Conservation (phyloP, 768 basidiomycete genomes). For the Chalciporus piperatus region DNA sequence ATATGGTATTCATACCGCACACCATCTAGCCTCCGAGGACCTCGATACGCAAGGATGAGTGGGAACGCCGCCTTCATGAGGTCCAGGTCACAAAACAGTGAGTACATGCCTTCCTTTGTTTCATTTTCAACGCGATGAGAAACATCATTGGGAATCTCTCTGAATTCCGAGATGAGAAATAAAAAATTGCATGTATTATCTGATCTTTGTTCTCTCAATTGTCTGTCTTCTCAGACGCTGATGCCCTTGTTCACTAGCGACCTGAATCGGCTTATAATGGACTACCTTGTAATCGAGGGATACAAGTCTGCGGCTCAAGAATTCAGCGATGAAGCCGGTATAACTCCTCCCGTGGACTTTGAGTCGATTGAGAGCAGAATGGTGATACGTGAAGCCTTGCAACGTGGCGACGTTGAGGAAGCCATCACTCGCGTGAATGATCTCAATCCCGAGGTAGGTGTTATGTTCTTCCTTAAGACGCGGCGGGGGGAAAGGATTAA, state of each 20-base stretch:
- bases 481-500: constrained; percentile 64
- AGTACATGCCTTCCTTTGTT: constrained; percentile 39
- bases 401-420: constrained; percentile 91
- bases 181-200: constrained; percentile 87
- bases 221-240: constrained; percentile 25
- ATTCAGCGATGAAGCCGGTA: constrained; percentile 85
- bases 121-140: constrained; percentile 52
- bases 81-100: constrained; percentile 87
- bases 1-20: not conserved
- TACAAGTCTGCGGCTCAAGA: constrained; percentile 96
- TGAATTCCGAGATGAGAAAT: constrained; percentile 68
- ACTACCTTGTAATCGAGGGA: constrained; percentile 96
- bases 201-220: constrained; percentile 41
- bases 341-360: constrained; percentile 77
- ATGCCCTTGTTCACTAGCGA: constrained; percentile 56
- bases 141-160: constrained; percentile 99
- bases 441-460: constrained; percentile 90
- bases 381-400: constrained; percentile 90
- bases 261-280: constrained; percentile 91
- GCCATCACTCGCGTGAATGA: constrained; percentile 96
- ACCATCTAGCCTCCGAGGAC: constrained; percentile 47
- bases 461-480: constrained; percentile 5
- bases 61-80: constrained; percentile 80
- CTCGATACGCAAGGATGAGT: constrained; percentile 74
- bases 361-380: constrained; percentile 92